Conservation (phyloP, 2,329 filamentous ascomycete genomes). For the Phialocephala subalpina region DNA sequence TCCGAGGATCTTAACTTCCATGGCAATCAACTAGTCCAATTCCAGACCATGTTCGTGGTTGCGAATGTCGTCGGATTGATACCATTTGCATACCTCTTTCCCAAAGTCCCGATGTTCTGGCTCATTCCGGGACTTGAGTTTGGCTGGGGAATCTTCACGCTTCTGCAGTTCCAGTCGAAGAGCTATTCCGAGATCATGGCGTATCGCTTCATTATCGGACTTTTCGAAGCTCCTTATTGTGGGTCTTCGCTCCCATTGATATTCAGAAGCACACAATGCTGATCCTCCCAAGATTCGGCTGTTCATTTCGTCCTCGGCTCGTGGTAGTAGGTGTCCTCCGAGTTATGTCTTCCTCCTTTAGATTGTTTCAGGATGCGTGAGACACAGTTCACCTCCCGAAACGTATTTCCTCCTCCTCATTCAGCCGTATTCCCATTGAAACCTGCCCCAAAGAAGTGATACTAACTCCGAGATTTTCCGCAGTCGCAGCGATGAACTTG, state of each 20-base stretch:
- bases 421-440: too few relatives aligned
- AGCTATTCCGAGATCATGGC: conserved; percentile 58
- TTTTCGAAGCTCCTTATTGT: conserved; percentile 4
- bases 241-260: neutral
- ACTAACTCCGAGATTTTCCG: too few relatives aligned
- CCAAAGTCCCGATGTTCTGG: conserved; percentile 34
- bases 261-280: neutral
- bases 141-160: conserved; percentile 35
- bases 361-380: too few relatives aligned
- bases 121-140: conserved; percentile 35
- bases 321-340: neutral
- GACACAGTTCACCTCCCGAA: too few relatives aligned
- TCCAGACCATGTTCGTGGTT: conserved; percentile 34
- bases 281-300: neutral
- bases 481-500: neutral
- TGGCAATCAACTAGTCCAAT: conserved; percentile 55
- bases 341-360: too few relatives aligned
- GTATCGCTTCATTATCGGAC: conserved; percentile 54
- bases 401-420: too few relatives aligned
- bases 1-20: conserved; percentile 53
- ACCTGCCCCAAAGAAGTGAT: too few relatives aligned
- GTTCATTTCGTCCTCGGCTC: conserved; percentile 2
- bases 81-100: conserved; percentile 37
- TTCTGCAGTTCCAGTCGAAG: conserved; percentile 44
- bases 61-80: conserved; percentile 34